A percentile compares a stretch with the other conserved stretches of the same genome.
These are phyloP conservation scores for Magnusiomyces clavatus DNA, from an alignment of 1,139 yeast genomes.

Conservation along the genomic window DNA sequence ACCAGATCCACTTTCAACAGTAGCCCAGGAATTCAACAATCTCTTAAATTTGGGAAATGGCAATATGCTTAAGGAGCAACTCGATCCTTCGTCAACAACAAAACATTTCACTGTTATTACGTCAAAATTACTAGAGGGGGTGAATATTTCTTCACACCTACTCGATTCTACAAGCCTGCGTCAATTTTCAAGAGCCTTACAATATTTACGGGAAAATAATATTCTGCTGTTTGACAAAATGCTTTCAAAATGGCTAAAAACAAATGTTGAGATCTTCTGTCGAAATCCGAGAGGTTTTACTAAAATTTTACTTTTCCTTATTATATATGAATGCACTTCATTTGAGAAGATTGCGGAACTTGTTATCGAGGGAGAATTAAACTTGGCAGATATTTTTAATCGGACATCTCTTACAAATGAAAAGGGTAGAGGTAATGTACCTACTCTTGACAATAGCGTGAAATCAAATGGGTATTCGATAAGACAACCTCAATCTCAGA, in stretches of 20 bases:
- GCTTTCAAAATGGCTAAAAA: constrained; percentile 23
- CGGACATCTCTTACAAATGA: constrained; percentile 14
- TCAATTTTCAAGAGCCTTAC: constrained; percentile 17
- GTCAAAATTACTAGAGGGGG: constrained; percentile 17
- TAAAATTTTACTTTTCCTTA: constrained; percentile 27
- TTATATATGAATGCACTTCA: constrained; percentile 34
- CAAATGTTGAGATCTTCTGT: constrained; percentile 20
- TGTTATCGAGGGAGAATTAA: constrained; percentile 15
- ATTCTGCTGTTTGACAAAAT: constrained; percentile 18
- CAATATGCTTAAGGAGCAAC: constrained; percentile 18
- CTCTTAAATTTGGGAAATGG: constrained; percentile 9
- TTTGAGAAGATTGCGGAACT: constrained; percentile 31
- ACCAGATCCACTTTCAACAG: constrained; percentile 1
- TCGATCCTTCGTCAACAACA: constrained; percentile 12
- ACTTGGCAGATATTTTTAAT: no score
- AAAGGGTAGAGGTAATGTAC: not conserved
- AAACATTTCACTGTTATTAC: constrained; percentile 17
- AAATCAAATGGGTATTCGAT: no score
- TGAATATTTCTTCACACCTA: constrained; percentile 6
- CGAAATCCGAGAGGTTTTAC: constrained; percentile 23
- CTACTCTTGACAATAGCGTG: not conserved
- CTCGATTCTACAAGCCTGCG: constrained; percentile 12
- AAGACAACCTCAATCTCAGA: no score
- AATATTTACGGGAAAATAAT: constrained; percentile 22
- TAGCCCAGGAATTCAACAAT: constrained; percentile 8